A percentile compares a stretch with the other conserved stretches of the same genome.
Evolutionary conservation across 2,329 filamentous ascomycete genomes (phyloP).

Genomic region (Colletotrichum acutatum): DNA sequence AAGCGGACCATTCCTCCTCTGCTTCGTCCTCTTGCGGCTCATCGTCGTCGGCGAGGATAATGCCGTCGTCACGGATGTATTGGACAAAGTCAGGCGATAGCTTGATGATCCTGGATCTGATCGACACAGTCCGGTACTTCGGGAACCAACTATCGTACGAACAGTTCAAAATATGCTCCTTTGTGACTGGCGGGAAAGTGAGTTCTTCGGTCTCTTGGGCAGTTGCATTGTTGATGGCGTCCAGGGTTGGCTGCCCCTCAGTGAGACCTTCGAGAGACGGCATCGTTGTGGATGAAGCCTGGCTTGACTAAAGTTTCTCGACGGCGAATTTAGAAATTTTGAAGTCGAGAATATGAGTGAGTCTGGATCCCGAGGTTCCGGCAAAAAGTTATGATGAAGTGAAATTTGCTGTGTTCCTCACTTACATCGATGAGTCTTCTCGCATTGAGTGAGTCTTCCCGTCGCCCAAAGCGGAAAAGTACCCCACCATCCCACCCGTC

Average conservation of each 20-base stretch:
- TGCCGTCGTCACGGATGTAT: conserved; percentile 93
- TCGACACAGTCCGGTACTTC: conserved; percentile 78
- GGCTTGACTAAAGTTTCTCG: not conserved
- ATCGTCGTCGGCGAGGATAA: conserved; percentile 82
- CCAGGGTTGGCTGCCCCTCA: conserved; percentile 29
- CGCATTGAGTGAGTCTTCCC: conserved; percentile 25
- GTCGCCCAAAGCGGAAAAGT: conserved; percentile 31
- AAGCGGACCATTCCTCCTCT: conserved; percentile 60
- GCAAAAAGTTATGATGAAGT: not conserved
- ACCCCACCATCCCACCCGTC: conserved; percentile 27
- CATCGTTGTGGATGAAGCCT: conserved; percentile 40
- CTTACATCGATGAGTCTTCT: conserved; percentile 35
- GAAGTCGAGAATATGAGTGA: not conserved
- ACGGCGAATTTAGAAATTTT: not conserved
- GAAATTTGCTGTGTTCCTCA: conserved; percentile 2
- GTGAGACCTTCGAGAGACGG: conserved; percentile 43
- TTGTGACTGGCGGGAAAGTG: conserved; percentile 85
- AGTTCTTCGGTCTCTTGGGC: conserved; percentile 48
- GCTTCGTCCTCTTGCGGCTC: conserved; percentile 64
- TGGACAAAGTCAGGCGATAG: conserved; percentile 80
- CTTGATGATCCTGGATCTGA: conserved; percentile 87
- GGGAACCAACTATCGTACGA: conserved; percentile 95
- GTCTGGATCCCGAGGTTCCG: not conserved
- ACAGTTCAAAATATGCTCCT: conserved; percentile 91
- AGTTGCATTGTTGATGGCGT: conserved; percentile 22